Base-by-base conservation (phyloP, 495 filamentous ascomycete species). In the Jackrogersella multiformis region DNA sequence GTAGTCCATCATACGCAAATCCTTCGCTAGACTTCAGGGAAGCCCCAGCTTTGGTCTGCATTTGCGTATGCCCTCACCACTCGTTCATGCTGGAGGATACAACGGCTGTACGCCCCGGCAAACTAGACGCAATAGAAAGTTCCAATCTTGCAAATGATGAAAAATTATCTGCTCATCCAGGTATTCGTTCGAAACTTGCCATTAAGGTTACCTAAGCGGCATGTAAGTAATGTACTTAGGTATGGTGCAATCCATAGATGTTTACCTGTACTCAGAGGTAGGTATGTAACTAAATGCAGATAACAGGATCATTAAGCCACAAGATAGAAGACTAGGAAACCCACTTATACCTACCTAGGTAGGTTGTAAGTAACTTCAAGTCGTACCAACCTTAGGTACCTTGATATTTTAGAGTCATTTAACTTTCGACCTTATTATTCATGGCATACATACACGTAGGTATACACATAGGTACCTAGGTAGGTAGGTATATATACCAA, bases 71-170 rank as follows among this genome's bases (percentile, higher is more conserved):
- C 23, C 16, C 46, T 58, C 53, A 35, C 36, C 10, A 36, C 44
- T 64, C 13, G 23, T 21, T 24, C 16, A 56, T 49, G 34, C 58
- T 21, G 13, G 53, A 41, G 35, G 62, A n/a, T n/a, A n/a, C n/a
- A n/a, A n/a, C n/a, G n/a, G n/a, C n/a, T 59, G 59, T 69, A 68
- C 36, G 52, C 48, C 41, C 59, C 53, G 65, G 58, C 53, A 62
- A 52, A 68, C 53, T 63, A 54, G 52, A 63, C 45, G 30, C 65
- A 68, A 63, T 62, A 59, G 34, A 61, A 53, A 63, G 58, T 68
- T 68, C 58, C 45, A 52, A 66, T 42, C 13, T 53, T 42, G 51
- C 30, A 42, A 57, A 36, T 52, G 39, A 23, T 30, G 53, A 62
- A 46, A 44, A 28, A 58, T 56, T 65, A 56, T 12, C 42, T 64